Percentiles rank a stretch among this genome's conserved stretches.
phyloP scores from a whole-genome alignment of 2,329 filamentous ascomycete species.

The Fusarium haematococcum region DNA sequence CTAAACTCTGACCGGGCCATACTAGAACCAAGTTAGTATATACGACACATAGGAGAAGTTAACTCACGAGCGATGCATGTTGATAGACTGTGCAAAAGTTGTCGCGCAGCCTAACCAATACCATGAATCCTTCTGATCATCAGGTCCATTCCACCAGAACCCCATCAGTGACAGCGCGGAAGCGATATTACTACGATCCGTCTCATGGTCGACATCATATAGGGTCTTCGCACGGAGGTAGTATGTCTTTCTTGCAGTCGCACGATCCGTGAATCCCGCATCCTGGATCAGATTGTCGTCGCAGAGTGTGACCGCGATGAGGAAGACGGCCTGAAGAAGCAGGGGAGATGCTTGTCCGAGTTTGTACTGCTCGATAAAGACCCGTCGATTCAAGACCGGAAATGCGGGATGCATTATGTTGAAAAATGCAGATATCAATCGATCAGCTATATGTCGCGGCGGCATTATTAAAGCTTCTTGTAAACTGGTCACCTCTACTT shows the following conservation, averaged over 20 bases:
- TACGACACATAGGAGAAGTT: too few species aligned
- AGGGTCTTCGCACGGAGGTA: conserved; percentile 33
- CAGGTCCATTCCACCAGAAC: conserved; percentile 35
- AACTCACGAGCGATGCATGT: conserved; percentile 37
- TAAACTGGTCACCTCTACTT: conserved; percentile 7
- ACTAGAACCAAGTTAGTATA: too few species aligned
- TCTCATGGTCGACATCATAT: conserved; percentile 32
- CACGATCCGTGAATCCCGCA: conserved; percentile 26
- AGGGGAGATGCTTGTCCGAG: conserved; percentile 3
- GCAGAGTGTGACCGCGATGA: conserved; percentile 18
- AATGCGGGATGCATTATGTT: conserved; percentile 21
- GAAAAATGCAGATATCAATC: conserved; percentile 18
- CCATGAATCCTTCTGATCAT: conserved; percentile 39
- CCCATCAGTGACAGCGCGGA: conserved; percentile 26
- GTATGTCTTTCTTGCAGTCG: conserved; percentile 23
- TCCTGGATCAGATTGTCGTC: conserved; percentile 15
- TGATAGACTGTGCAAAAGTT: conserved; percentile 29
- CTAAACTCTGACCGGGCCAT: neutral
- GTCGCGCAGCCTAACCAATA: conserved; percentile 36
- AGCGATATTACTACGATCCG: conserved; percentile 2
- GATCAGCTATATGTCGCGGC: conserved; percentile 11
- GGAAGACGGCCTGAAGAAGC: conserved; percentile 23
- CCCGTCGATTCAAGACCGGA: conserved; percentile 12
- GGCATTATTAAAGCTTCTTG: conserved; percentile 26
- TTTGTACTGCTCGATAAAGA: conserved; percentile 5